Evolutionary conservation across 305 asterid genomes (phyloP).

Genomic region (Fraxinus ornus): DNA sequence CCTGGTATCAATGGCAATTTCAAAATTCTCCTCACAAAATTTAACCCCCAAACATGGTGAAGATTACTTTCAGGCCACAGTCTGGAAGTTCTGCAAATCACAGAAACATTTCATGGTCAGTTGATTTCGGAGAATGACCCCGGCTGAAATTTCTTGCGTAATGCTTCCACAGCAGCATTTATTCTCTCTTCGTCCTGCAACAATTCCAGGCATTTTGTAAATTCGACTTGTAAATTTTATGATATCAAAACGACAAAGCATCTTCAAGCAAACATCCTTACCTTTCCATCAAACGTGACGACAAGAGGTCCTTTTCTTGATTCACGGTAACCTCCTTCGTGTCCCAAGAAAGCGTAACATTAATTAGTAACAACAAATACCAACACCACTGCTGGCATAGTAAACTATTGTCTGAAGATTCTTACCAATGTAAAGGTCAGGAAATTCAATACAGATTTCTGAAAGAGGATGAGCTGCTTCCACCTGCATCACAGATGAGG

Average conservation of each 20-base stretch:
- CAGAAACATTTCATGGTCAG: constrained; percentile 7
- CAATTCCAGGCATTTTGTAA: neutral
- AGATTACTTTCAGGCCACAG: neutral
- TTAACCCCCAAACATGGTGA: neutral
- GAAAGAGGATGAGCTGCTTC: constrained; percentile 77
- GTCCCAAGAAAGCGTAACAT: constrained; percentile 12
- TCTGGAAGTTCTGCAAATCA: neutral
- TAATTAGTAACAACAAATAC: neutral
- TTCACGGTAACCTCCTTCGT: constrained; percentile 61
- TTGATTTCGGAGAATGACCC: constrained; percentile 43
- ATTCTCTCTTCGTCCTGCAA: constrained; percentile 64
- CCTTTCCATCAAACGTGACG: constrained; percentile 67
- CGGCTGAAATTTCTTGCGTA: constrained; percentile 45
- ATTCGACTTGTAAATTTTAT: neutral
- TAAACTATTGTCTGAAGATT: neutral
- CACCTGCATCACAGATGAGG: constrained; percentile 43
- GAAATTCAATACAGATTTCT: constrained; percentile 52
- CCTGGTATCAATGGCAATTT: neutral
- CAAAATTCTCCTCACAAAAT: neutral
- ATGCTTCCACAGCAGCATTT: constrained; percentile 57
- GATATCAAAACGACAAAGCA: neutral
- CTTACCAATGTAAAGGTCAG: constrained; percentile 74
- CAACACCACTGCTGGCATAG: neutral
- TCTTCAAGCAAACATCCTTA: constrained; percentile 14
- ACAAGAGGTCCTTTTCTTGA: constrained; percentile 67